Evolutionary conservation across 768 basidiomycete genomes (phyloP).

Genomic region (Kwoniella sp.): DNA sequence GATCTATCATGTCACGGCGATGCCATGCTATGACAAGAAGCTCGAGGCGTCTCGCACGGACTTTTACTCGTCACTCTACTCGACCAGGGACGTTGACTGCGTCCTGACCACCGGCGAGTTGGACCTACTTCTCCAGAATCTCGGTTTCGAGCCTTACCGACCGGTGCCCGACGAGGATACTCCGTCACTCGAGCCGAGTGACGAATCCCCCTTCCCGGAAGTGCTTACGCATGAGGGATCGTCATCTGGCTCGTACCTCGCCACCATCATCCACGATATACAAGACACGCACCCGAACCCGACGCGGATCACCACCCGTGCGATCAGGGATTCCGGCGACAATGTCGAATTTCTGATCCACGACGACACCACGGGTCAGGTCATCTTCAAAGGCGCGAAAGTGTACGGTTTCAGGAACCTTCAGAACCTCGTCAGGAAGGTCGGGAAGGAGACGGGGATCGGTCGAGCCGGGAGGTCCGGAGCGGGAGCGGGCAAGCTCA

Average conservation of each 20-base stretch:
- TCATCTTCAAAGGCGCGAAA: conserved; percentile 85
- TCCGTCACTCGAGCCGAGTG: neutral
- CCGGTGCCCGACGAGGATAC: conserved; percentile 58
- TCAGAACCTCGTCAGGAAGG: conserved; percentile 90
- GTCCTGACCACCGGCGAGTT: conserved; percentile 96
- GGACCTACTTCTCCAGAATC: conserved; percentile 74
- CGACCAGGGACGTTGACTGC: conserved; percentile 90
- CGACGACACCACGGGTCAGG: conserved; percentile 55
- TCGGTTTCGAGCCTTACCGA: conserved; percentile 67
- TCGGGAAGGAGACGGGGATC: conserved; percentile 77
- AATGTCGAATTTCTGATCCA: conserved; percentile 50
- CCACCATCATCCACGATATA: conserved; percentile 65
- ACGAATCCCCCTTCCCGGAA: conserved; percentile 59
- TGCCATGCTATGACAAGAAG: conserved; percentile 99
- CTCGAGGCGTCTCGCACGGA: conserved; percentile 93
- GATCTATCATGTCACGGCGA: conserved; percentile 93
- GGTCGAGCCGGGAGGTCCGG: conserved; percentile 50
- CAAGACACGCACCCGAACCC: conserved; percentile 34
- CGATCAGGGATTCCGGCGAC: conserved; percentile 49
- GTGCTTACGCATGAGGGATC: conserved; percentile 74
- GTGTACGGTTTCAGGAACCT: conserved; percentile 97
- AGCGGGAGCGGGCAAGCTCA: conserved; percentile 36
- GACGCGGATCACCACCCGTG: conserved; percentile 33
- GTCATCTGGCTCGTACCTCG: conserved; percentile 87
- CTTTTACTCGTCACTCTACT: conserved; percentile 68